Evolutionary conservation across 2,329 filamentous ascomycete species (phyloP).

Genomic region (Sporothrix phasma): DNA sequence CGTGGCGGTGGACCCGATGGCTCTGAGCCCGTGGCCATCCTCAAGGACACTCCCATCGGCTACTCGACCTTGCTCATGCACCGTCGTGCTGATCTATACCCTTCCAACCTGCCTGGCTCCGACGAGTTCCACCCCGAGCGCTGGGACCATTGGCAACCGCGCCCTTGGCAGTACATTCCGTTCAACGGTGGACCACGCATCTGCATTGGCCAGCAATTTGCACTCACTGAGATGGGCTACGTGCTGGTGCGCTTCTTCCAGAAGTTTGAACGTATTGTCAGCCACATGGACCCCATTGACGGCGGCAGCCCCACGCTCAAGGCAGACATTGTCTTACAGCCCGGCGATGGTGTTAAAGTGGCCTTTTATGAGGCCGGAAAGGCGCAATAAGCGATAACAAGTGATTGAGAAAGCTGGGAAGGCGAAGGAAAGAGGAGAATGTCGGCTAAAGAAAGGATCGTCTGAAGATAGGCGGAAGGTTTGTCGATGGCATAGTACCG

Average conservation of each 20-base stretch:
- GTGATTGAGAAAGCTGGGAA: too few species aligned
- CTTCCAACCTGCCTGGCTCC: slow-evolving; percentile 36
- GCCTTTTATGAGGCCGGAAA: slow-evolving; percentile 42
- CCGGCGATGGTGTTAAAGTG: slow-evolving; percentile 48
- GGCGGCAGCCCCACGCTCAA: slow-evolving; percentile 44
- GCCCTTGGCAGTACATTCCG: slow-evolving; percentile 61
- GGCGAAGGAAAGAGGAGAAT: too few species aligned
- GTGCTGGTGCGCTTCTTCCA: slow-evolving; percentile 64
- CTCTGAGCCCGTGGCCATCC: slow-evolving; percentile 50
- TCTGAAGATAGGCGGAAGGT: not conserved
- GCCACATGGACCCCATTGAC: slow-evolving; percentile 45
- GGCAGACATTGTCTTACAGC: slow-evolving; percentile 50
- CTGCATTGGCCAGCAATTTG: slow-evolving; percentile 74
- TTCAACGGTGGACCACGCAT: slow-evolving; percentile 68
- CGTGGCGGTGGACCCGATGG: slow-evolving; percentile 58
- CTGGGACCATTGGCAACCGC: slow-evolving; percentile 54
- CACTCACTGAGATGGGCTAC: slow-evolving; percentile 66
- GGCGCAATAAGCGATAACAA: not conserved
- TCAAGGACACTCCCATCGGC: slow-evolving; percentile 53
- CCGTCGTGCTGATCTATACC: slow-evolving; percentile 54
- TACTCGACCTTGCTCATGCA: slow-evolving; percentile 68
- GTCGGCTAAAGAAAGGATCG: not conserved
- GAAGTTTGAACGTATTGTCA: slow-evolving; percentile 54
- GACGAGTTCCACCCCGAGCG: slow-evolving; percentile 54
- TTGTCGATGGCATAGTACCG: not conserved